A percentile compares a stretch with the other conserved stretches of the same genome.
Conservation (phyloP, 2,329 filamentous ascomycete species). For the Microsporum ferrugineum region DNA sequence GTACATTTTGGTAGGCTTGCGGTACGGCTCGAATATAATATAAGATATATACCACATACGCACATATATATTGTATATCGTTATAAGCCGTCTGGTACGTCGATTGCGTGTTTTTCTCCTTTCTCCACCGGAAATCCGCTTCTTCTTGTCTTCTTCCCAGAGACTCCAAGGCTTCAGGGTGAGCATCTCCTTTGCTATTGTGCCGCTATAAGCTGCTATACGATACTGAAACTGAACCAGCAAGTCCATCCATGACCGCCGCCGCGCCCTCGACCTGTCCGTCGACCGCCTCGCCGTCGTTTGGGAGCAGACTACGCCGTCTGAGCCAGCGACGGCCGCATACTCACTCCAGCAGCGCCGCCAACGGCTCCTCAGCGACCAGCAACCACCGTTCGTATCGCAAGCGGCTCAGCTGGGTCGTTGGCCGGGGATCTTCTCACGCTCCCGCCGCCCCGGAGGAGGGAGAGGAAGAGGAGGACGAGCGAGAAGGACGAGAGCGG, state of each 20-base stretch:
- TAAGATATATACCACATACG: too few species aligned
- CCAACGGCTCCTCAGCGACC: slow-evolving; percentile 19
- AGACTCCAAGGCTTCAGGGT: too few species aligned
- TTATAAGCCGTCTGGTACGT: too few species aligned
- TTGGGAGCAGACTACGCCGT: slow-evolving; percentile 22
- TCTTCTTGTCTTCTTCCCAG: neutral
- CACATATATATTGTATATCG: too few species aligned
- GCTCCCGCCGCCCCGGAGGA: slow-evolving; percentile 20
- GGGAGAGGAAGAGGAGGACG: neutral
- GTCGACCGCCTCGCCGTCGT: slow-evolving; percentile 7
- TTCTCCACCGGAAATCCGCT: neutral
- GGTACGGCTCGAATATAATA: too few species aligned
- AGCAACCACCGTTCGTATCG: slow-evolving; percentile 23
- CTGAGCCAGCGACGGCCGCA: slow-evolving; percentile 33
- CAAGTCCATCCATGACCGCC: slow-evolving; percentile 7
- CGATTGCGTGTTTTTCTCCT: too few species aligned
- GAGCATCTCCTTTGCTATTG: neutral
- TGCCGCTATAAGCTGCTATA: too few species aligned
- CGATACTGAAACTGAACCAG: neutral
- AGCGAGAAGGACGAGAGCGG: slow-evolving; percentile 6
- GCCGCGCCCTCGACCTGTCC: slow-evolving; percentile 2
- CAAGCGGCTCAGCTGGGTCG: slow-evolving; percentile 28
- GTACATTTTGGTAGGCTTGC: too few species aligned
- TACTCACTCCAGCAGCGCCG: slow-evolving; percentile 20
- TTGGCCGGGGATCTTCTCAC: slow-evolving; percentile 20